Percentiles rank a stretch among this genome's conserved stretches.
These are phyloP conservation scores for Microcyclosporella mali DNA, from an alignment of 2,329 filamentous ascomycete genomes.

Conservation along the genomic window DNA sequence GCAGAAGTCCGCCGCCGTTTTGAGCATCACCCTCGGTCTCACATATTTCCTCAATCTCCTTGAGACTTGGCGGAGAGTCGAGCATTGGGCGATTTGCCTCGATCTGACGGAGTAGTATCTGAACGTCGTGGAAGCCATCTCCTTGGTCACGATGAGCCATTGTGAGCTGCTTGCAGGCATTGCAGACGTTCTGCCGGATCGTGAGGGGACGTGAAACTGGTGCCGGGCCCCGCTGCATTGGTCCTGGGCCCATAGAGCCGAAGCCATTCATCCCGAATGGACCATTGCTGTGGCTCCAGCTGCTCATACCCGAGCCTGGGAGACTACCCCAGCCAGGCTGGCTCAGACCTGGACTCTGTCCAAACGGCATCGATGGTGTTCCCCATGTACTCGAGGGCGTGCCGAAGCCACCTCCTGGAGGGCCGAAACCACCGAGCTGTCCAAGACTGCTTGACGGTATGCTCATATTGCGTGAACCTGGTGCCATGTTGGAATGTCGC, in stretches of 20 bases:
- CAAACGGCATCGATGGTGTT: slow-evolving; percentile 39
- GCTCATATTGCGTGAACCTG: slow-evolving; percentile 20
- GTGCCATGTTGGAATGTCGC: slow-evolving; percentile 34
- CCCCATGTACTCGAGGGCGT: slow-evolving; percentile 36
- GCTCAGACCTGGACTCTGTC: slow-evolving; percentile 30
- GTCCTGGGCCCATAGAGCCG: slow-evolving; percentile 7
- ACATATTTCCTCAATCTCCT: slow-evolving; percentile 74
- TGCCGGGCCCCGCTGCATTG: slow-evolving; percentile 39
- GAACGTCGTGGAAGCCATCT: slow-evolving; percentile 65
- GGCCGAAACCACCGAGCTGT: slow-evolving; percentile 24
- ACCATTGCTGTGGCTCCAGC: slow-evolving; percentile 32
- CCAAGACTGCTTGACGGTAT: slow-evolving; percentile 27
- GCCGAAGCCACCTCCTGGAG: slow-evolving; percentile 21
- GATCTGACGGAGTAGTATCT: slow-evolving; percentile 57
- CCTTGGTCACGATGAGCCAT: slow-evolving; percentile 33
- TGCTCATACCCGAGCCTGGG: slow-evolving; percentile 32
- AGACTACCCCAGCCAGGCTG: slow-evolving; percentile 36
- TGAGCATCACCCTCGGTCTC: slow-evolving; percentile 81
- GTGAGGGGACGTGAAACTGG: slow-evolving; percentile 51
- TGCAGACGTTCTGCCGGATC: slow-evolving; percentile 68
- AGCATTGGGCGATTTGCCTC: slow-evolving; percentile 55
- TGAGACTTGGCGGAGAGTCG: slow-evolving; percentile 51
- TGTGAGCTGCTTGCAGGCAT: slow-evolving; percentile 64
- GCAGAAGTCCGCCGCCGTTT: slow-evolving; percentile 88
- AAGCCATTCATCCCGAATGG: slow-evolving; percentile 46